Percentiles rank a stretch among this genome's conserved stretches.
These are phyloP conservation scores for Globisporangium uncinulatum DNA, from an alignment of 352 stramenopile species.

Conservation along the genomic window DNA sequence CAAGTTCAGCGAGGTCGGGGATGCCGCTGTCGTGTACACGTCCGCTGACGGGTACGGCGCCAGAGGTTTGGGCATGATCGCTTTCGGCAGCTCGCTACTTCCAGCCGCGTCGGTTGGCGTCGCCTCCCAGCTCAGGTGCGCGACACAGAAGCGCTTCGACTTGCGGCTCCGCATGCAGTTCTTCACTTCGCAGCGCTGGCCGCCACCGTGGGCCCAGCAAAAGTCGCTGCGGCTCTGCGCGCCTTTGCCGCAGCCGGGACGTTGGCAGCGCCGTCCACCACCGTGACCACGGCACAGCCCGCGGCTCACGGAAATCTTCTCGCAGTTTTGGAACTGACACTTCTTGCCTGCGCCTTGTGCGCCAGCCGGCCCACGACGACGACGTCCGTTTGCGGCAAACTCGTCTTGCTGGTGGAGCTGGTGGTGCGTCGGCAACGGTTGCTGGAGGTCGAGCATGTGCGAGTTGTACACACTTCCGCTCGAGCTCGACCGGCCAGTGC, in stretches of 20 bases:
- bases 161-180: slow-evolving; percentile 55
- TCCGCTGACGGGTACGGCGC: slow-evolving; percentile 1
- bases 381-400: slow-evolving; percentile 10
- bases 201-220: slow-evolving; percentile 60
- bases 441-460: neutral
- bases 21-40: neutral
- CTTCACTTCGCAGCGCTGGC: slow-evolving; percentile 55
- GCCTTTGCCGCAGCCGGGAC: slow-evolving; percentile 38
- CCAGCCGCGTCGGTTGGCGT: slow-evolving; percentile 1
- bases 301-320: slow-evolving; percentile 56
- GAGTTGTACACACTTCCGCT: neutral
- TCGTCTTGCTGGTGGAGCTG: slow-evolving; percentile 8
- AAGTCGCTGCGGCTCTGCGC: slow-evolving; percentile 55
- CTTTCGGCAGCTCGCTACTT: slow-evolving; percentile 18
- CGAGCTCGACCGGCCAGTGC: neutral
- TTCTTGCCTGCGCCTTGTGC: slow-evolving; percentile 38
- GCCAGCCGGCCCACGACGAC: slow-evolving; percentile 26
- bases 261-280: slow-evolving; percentile 48
- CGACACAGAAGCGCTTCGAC: slow-evolving; percentile 59
- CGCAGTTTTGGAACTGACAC: slow-evolving; percentile 44
- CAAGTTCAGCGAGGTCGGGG: slow-evolving; percentile 7
- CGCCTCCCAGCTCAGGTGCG: slow-evolving; percentile 40
- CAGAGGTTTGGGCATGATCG: slow-evolving; percentile 20
- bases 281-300: slow-evolving; percentile 57
- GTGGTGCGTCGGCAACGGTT: neutral